These are phyloP conservation scores for Sphaerulina populicola DNA, from an alignment of 2,329 filamentous ascomycete species.

Conservation along the genomic window DNA sequence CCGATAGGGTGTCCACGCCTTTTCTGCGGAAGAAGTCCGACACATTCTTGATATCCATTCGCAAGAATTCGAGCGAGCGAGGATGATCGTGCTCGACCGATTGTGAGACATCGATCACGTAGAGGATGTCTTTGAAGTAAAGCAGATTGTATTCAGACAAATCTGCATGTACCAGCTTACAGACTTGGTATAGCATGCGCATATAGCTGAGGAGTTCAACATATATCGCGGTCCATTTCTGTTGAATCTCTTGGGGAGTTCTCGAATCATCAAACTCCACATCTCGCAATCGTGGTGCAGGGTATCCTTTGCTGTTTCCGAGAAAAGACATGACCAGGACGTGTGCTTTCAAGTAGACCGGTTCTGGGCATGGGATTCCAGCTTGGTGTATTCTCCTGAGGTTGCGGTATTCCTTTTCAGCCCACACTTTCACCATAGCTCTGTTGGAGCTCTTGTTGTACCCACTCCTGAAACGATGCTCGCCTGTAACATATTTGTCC, in stretches of 20 bases:
- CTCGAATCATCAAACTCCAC: constrained; percentile 55
- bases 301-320: constrained; percentile 75
- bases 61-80: constrained; percentile 79
- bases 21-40: constrained; percentile 85
- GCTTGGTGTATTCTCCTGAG: constrained; percentile 73
- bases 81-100: constrained; percentile 96
- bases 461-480: constrained; percentile 81
- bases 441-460: constrained; percentile 92
- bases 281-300: constrained; percentile 81
- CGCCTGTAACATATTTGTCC: constrained; percentile 89
- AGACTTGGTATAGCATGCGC: constrained; percentile 87
- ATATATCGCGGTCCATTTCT: constrained; percentile 71
- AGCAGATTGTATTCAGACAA: constrained; percentile 96
- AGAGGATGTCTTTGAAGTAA: constrained; percentile 72
- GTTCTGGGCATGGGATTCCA: constrained; percentile 84
- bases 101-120: constrained; percentile 96
- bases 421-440: constrained; percentile 98
- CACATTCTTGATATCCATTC: constrained; percentile 98
- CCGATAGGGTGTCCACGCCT: constrained; percentile 70
- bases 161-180: constrained; percentile 88
- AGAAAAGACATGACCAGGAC: constrained; percentile 93
- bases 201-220: constrained; percentile 78
- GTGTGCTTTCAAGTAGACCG: constrained; percentile 81
- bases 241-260: constrained; percentile 49
- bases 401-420: constrained; percentile 96